Conservation (phyloP, 352 stramenopile species). For the Pythium sukuiense region DNA sequence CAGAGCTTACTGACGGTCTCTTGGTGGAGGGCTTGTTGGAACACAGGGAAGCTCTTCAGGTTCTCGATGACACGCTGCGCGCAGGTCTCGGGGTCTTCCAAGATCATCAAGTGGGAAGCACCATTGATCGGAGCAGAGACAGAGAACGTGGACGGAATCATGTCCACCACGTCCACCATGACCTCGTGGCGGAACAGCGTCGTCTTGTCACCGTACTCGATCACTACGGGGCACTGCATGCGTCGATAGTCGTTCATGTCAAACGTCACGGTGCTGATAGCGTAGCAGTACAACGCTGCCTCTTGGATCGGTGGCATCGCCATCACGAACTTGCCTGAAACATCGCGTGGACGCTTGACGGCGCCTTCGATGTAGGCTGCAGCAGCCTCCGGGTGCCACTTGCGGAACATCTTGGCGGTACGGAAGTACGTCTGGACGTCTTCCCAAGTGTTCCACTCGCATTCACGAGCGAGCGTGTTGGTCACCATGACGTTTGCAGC, state of each 20-base stretch:
- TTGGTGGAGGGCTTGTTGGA: not conserved
- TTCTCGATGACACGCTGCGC: slow-evolving; percentile 12
- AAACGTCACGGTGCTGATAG: slow-evolving; percentile 16
- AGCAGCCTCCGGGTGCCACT: slow-evolving; percentile 38
- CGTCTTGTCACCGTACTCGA: slow-evolving; percentile 19
- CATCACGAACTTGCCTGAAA: not conserved
- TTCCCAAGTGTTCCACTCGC: slow-evolving; percentile 1
- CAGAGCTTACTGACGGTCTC: not conserved
- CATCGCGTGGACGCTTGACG: slow-evolving; percentile 17
- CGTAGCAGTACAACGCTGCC: slow-evolving; percentile 33
- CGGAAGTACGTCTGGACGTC: slow-evolving; percentile 30
- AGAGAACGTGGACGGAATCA: not conserved
- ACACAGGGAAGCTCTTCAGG: slow-evolving; percentile 8
- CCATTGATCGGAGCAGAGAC: slow-evolving; percentile 8
- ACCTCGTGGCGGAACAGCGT: slow-evolving; percentile 10
- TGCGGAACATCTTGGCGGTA: slow-evolving; percentile 33
- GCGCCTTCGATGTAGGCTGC: slow-evolving; percentile 33
- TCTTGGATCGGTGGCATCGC: slow-evolving; percentile 31
- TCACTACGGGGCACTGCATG: slow-evolving; percentile 6
- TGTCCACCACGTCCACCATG: not conserved
- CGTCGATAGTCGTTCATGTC: not conserved
- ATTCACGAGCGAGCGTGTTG: slow-evolving; percentile 4
- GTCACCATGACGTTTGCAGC: slow-evolving; percentile 6
- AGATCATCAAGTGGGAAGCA: slow-evolving; percentile 16
- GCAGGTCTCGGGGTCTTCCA: slow-evolving; percentile 22